These are phyloP conservation scores for Oryza officinalis DNA, from an alignment of 176 grass and related monocot species.

Conservation along the genomic window DNA sequence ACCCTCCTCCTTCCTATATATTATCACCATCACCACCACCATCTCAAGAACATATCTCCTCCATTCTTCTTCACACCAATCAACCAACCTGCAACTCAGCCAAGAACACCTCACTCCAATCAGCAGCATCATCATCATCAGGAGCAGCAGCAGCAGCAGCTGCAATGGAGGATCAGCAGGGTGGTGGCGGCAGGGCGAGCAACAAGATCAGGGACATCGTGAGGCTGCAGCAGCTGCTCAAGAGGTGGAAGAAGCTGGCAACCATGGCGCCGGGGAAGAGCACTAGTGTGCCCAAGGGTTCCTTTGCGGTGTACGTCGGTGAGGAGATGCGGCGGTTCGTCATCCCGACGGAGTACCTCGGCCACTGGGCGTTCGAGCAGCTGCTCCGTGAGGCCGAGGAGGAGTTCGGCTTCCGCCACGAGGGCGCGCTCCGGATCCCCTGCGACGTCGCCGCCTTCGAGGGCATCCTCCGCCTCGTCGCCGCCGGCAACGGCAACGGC, in stretches of 20 bases:
- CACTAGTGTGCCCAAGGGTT: slow-evolving; percentile 69
- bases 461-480: slow-evolving; percentile 57
- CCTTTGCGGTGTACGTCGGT: slow-evolving; percentile 81
- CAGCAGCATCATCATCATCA: slow-evolving; percentile 8
- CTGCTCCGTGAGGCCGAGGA: slow-evolving; percentile 87
- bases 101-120: neutral
- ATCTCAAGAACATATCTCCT: neutral
- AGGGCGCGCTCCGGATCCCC: slow-evolving; percentile 85
- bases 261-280: slow-evolving; percentile 33
- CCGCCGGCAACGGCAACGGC: slow-evolving; percentile 38
- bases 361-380: slow-evolving; percentile 65
- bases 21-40: neutral
- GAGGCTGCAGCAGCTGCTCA: slow-evolving; percentile 80
- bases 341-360: slow-evolving; percentile 85
- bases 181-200: slow-evolving; percentile 29
- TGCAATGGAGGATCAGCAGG: slow-evolving; percentile 39
- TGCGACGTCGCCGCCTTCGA: slow-evolving; percentile 73
- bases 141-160: neutral
- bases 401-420: slow-evolving; percentile 88
- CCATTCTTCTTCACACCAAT: neutral
- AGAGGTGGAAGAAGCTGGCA: slow-evolving; percentile 77
- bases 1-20: slow-evolving; percentile 30
- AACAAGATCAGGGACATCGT: slow-evolving; percentile 86
- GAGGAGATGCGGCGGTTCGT: slow-evolving; percentile 92
- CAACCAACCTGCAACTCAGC: neutral